phyloP scores from a whole-genome alignment of 2,329 filamentous ascomycete species.

The Pseudogymnoascus sp. region DNA sequence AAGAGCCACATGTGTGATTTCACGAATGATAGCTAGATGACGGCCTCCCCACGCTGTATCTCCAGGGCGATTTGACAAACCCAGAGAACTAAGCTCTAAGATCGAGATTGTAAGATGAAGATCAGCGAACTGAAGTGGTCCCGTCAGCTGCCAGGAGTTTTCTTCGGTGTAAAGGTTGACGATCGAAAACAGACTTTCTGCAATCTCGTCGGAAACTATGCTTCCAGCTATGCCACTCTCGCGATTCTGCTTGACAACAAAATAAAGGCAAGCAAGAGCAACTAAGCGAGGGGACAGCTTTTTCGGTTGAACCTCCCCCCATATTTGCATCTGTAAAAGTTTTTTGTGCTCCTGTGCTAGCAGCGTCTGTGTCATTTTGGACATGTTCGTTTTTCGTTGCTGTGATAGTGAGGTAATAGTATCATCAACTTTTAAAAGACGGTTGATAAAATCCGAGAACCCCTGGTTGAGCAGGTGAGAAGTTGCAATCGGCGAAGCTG shows the following conservation, averaged over 20 bases:
- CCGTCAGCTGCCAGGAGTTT: constrained; percentile 22
- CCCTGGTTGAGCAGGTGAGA: constrained; percentile 49
- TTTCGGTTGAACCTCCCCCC: constrained; percentile 46
- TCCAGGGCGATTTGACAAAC: not conserved
- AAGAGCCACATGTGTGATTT: constrained; percentile 3
- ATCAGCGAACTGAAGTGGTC: constrained; percentile 25
- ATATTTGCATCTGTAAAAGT: constrained; percentile 49
- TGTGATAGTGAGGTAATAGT: constrained; percentile 56
- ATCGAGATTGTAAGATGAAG: constrained; percentile 41
- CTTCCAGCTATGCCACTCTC: constrained; percentile 40
- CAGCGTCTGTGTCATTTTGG: constrained; percentile 53
- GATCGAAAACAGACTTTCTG: constrained; percentile 42
- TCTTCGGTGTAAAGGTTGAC: constrained; percentile 26
- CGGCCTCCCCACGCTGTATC: not conserved
- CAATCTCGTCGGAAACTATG: constrained; percentile 43
- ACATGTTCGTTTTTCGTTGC: constrained; percentile 62
- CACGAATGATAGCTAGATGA: not conserved
- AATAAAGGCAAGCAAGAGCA: constrained; percentile 56
- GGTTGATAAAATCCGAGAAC: constrained; percentile 47
- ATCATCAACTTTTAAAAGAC: constrained; percentile 44
- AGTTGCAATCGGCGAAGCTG: constrained; percentile 52
- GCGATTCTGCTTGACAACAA: constrained; percentile 46
- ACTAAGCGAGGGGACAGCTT: constrained; percentile 56
- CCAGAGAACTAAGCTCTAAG: constrained; percentile 43
- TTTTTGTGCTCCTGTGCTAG: constrained; percentile 47